Evolutionary conservation across 2,329 filamentous ascomycete species (phyloP), one percentile per base, ranked within the genome.

Genomic region (Cladosporium halotolerans): DNA sequence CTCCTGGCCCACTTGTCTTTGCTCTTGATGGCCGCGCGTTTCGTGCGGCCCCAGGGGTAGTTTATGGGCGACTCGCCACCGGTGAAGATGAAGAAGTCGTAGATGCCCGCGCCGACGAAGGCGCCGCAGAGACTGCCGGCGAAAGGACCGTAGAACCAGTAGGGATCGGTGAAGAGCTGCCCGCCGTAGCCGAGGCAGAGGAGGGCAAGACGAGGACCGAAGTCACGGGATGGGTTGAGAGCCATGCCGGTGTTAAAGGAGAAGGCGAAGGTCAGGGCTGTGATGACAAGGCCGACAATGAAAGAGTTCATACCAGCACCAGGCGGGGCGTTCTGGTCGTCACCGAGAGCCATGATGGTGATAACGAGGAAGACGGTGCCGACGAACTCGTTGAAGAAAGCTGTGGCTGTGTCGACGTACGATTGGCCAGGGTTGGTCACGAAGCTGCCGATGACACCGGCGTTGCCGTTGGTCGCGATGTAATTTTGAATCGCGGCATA

Each of bases 291-390:
- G 1, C 75, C 75, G 19, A 79, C 63, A 43, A 79, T 71, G 34
- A 79, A 70, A 0, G 76, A 71, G 60, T 74, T 76, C 75, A 79
- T 78, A 28, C 76, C 76, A 0, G 75, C 75, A 3, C 76, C 76
- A 1, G 64, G 64, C 7, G 65, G 63, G 3, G 65, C 61, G 40
- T 68, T 67, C 13, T 59, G 56, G 45, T 66, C 63, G 40, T 67
- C 65, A 32, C 64, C 64, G 1, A 66, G 55, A n/a, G 64, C 64
- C 2, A 79, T 66, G 6, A 79, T 63, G 0, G 72, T 70, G 11
- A 71, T 61, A 0, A 67, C 62, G 0, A 79, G 63, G 14, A 76
- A 66, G 0, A 67, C 61, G 0, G 73, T 74, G 1, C 70, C 76
- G 3, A 73, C 43, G 43, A 78, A 76, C 57, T 79, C 76, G 51